phyloP scores from a whole-genome alignment of 2,329 filamentous ascomycete genomes.

The Diplodia sapinea region DNA sequence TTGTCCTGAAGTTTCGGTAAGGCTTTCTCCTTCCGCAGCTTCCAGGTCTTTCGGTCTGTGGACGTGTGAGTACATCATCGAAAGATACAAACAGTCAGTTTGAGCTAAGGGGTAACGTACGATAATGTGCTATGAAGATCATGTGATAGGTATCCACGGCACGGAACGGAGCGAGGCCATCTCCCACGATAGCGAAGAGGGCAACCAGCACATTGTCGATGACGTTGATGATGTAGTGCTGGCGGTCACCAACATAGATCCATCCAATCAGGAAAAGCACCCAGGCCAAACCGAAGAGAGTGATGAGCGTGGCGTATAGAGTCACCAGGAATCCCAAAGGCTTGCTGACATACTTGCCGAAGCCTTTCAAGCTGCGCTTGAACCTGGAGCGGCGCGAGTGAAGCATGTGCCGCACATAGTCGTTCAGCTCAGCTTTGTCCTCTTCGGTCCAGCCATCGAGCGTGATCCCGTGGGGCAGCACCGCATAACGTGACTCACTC shows the following conservation, averaged over 20 bases:
- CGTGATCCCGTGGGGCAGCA: slow-evolving; percentile 74
- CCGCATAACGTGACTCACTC: slow-evolving; percentile 75
- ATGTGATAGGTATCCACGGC: slow-evolving; percentile 82
- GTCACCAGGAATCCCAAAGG: slow-evolving; percentile 85
- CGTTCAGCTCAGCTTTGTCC: slow-evolving; percentile 78
- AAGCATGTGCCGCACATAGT: slow-evolving; percentile 85
- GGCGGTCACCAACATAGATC: slow-evolving; percentile 75
- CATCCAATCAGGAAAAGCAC: slow-evolving; percentile 88
- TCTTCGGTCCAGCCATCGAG: slow-evolving; percentile 76
- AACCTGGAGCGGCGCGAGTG: slow-evolving; percentile 81
- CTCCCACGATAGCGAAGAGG: slow-evolving; percentile 64
- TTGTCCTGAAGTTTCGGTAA: slow-evolving; percentile 67
- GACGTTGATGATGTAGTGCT: slow-evolving; percentile 61
- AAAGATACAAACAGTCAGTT: not conserved
- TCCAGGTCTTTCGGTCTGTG: slow-evolving; percentile 63
- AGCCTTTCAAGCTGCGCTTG: slow-evolving; percentile 79
- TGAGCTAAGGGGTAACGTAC: not conserved
- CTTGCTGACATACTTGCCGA: slow-evolving; percentile 76
- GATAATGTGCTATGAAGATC: slow-evolving; percentile 73
- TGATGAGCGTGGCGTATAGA: slow-evolving; percentile 81
- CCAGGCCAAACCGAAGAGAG: slow-evolving; percentile 84
- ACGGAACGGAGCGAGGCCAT: slow-evolving; percentile 68
- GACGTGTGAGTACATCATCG: not conserved
- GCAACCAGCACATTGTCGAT: slow-evolving; percentile 63
- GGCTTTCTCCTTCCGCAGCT: slow-evolving; percentile 61